These are phyloP conservation scores for Penicillium lividum DNA, from an alignment of 495 filamentous ascomycete genomes.

Conservation along the genomic window DNA sequence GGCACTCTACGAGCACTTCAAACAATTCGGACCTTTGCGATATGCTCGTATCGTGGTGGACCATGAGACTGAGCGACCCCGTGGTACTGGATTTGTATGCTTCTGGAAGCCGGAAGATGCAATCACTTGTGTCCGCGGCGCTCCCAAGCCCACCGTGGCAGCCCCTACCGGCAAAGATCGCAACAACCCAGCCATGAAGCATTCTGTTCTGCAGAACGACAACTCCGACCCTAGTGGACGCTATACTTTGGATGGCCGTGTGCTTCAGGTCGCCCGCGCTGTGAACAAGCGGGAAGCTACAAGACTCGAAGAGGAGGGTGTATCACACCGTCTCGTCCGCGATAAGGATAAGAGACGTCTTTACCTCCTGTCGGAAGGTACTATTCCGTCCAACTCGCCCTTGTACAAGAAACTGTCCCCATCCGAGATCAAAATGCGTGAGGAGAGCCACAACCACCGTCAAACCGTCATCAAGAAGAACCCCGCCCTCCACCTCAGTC, in stretches of 20 bases:
- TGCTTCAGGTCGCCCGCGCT: constrained; percentile 80
- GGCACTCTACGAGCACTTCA: constrained; percentile 77
- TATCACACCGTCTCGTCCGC: constrained; percentile 61
- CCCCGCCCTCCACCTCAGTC: constrained; percentile 81
- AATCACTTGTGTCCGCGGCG: constrained; percentile 66
- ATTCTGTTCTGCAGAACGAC: constrained; percentile 83
- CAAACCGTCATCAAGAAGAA: constrained; percentile 88
- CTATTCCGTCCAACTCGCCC: constrained; percentile 67
- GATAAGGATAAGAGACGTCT: constrained; percentile 90
- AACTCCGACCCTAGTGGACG: constrained; percentile 70
- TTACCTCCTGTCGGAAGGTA: constrained; percentile 86
- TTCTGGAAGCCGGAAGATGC: constrained; percentile 79
- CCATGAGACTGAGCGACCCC: constrained; percentile 75
- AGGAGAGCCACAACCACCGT: constrained; percentile 83
- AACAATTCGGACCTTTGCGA: constrained; percentile 75
- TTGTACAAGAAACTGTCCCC: constrained; percentile 75
- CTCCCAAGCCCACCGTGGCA: constrained; percentile 58
- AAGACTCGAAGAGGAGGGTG: constrained; percentile 69
- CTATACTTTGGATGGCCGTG: constrained; percentile 87
- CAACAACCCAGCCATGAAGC: constrained; percentile 51
- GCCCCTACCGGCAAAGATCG: constrained; percentile 38
- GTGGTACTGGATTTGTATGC: constrained; percentile 92
- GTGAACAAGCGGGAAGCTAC: constrained; percentile 77
- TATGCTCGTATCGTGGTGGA: constrained; percentile 92
- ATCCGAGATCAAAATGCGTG: constrained; percentile 81